These are phyloP conservation scores for Ceratobasidium sp. DNA, from an alignment of 1,284 basidiomycete species.

Conservation along the genomic window DNA sequence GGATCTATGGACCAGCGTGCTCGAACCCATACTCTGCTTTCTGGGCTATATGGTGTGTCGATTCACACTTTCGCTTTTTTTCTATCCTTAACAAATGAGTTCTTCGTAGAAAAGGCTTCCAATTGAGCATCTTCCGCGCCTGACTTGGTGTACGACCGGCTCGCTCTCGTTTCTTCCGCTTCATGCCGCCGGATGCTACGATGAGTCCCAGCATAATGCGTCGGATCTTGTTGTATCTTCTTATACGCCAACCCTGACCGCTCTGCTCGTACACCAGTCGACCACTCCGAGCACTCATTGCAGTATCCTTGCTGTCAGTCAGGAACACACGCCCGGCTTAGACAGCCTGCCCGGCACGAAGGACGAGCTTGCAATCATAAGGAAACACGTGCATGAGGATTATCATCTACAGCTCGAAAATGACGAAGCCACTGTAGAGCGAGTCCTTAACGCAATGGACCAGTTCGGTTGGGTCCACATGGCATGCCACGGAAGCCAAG, in stretches of 20 bases:
- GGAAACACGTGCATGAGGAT: background rate
- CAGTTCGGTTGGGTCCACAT: background rate
- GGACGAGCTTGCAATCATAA: background rate
- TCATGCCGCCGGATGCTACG: background rate
- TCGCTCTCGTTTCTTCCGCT: background rate
- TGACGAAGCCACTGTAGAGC: background rate
- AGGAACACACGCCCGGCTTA: background rate
- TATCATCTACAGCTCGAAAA: background rate
- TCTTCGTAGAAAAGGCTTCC: background rate
- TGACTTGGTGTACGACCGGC: background rate
- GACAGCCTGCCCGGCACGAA: background rate
- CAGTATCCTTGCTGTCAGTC: background rate
- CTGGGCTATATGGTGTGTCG: background rate
- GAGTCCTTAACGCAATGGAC: background rate
- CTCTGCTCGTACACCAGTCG: background rate
- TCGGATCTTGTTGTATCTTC: background rate
- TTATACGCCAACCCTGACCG: background rate
- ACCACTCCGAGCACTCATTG: background rate
- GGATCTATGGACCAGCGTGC: background rate
- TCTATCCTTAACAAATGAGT: background rate
- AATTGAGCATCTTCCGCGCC: background rate
- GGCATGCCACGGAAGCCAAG: no score
- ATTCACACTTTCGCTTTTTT: background rate
- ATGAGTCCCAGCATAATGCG: background rate
- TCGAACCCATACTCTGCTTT: background rate